Evolutionary conservation across 495 filamentous ascomycete species (phyloP).

Genomic region (Penicillium cataractarum): DNA sequence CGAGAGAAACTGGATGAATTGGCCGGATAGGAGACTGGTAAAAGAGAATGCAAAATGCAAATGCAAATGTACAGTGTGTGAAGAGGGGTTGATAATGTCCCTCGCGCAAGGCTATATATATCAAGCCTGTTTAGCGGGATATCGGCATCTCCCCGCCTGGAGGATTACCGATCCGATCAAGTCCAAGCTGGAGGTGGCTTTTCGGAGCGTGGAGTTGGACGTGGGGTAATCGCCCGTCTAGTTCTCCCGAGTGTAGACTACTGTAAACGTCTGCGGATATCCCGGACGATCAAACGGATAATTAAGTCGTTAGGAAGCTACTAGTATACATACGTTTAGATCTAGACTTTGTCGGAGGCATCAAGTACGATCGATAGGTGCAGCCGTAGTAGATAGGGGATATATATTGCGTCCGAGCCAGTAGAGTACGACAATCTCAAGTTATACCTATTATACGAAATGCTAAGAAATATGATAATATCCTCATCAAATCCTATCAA

Average conservation of each 20-base stretch:
- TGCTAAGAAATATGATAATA: no score
- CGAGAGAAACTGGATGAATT: not conserved
- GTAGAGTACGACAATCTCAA: no score
- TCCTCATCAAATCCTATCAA: no score
- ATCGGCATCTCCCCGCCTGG: slow-evolving; percentile 21
- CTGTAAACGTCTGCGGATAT: slow-evolving; percentile 9
- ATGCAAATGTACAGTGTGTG: not conserved
- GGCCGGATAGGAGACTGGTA: not conserved
- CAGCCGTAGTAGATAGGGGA: no score
- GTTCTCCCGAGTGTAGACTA: slow-evolving; percentile 17
- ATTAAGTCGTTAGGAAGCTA: not conserved
- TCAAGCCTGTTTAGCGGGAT: not conserved
- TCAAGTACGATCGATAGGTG: not conserved
- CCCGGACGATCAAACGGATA: slow-evolving; percentile 14
- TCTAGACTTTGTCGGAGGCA: not conserved
- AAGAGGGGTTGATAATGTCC: not conserved
- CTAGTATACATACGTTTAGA: no score
- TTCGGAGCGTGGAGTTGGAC: slow-evolving; percentile 31
- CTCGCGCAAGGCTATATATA: slow-evolving; percentile 19
- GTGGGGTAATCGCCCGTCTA: slow-evolving; percentile 15
- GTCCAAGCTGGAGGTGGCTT: slow-evolving; percentile 15
- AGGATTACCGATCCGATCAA: slow-evolving; percentile 27
- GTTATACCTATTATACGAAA: no score
- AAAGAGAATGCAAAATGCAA: not conserved
- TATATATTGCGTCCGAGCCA: no score